Evolutionary conservation across 1,284 basidiomycete genomes (phyloP).

Genomic region (Nidula niveotomentosa): DNA sequence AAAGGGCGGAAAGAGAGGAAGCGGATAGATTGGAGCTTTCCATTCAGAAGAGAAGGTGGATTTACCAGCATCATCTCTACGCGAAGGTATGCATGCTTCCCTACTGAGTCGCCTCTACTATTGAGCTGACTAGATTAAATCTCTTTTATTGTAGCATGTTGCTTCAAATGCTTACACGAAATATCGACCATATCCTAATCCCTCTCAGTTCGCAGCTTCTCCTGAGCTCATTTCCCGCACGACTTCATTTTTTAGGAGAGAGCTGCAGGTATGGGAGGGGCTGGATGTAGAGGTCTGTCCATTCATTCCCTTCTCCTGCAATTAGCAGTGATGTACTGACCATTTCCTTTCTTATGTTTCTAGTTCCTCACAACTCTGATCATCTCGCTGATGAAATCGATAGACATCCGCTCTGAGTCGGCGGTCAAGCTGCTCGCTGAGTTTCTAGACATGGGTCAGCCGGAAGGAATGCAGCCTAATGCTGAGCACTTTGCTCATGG

Average conservation of each 20-base stretch:
- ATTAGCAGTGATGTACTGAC: background rate
- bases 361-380: conserved; percentile 80
- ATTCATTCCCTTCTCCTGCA: background rate
- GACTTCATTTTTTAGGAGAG: conserved; percentile 78
- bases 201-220: conserved; percentile 75
- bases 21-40: conserved; percentile 66
- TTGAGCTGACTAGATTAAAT: conserved; percentile 3
- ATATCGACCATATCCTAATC: conserved; percentile 80
- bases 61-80: conserved; percentile 77
- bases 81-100: conserved; percentile 62
- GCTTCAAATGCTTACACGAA: conserved; percentile 82
- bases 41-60: conserved; percentile 49
- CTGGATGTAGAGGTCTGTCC: conserved; percentile 76
- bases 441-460: conserved; percentile 77
- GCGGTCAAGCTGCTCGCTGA: conserved; percentile 81
- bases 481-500: conserved; percentile 92
- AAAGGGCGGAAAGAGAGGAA: conserved; percentile 51
- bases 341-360: conserved; percentile 7
- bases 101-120: conserved; percentile 6
- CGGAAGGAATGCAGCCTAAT: conserved; percentile 58
- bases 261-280: conserved; percentile 81
- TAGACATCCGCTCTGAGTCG: conserved; percentile 86
- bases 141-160: conserved; percentile 53
- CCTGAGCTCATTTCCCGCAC: conserved; percentile 72
- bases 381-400: conserved; percentile 81